Conservation (phyloP, 108 stramenopile genomes). For the Nannochloropsis granulata region DNA sequence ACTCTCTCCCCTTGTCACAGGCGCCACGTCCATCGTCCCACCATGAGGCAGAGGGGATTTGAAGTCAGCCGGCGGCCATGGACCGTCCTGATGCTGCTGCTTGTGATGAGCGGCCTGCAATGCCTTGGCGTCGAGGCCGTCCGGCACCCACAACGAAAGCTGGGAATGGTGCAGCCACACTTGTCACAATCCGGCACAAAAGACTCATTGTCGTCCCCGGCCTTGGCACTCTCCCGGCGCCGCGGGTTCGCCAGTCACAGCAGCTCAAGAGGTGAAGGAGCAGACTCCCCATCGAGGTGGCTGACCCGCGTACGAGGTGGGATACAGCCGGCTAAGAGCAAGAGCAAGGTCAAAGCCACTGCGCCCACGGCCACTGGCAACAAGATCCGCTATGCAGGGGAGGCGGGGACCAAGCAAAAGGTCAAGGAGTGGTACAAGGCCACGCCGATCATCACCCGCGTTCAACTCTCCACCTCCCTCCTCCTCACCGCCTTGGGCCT, state of each 20-base stretch:
- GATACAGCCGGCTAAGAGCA: background rate
- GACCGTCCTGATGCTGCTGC: background rate
- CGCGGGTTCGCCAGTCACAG: no score
- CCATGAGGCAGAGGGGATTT: background rate
- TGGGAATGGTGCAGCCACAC: no score
- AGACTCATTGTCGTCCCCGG: no score
- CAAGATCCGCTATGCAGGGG: background rate
- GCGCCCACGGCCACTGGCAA: background rate
- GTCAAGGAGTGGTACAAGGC: background rate
- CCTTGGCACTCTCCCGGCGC: no score
- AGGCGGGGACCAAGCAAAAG: background rate
- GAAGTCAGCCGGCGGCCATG: background rate
- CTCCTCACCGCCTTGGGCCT: background rate
- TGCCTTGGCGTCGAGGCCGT: background rate
- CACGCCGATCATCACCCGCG: background rate
- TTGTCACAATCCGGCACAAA: no score
- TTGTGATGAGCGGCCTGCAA: background rate
- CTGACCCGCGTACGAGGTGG: background rate
- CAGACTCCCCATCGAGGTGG: background rate
- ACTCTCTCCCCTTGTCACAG: no score
- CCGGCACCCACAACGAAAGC: background rate
- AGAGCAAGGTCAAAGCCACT: background rate
- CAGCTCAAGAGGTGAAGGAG: background rate
- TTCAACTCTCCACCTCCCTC: background rate
- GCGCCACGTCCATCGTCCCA: background rate